Evolutionary conservation across 345 rosid species (phyloP).

Genomic region (Eucalyptus lansdowneana): DNA sequence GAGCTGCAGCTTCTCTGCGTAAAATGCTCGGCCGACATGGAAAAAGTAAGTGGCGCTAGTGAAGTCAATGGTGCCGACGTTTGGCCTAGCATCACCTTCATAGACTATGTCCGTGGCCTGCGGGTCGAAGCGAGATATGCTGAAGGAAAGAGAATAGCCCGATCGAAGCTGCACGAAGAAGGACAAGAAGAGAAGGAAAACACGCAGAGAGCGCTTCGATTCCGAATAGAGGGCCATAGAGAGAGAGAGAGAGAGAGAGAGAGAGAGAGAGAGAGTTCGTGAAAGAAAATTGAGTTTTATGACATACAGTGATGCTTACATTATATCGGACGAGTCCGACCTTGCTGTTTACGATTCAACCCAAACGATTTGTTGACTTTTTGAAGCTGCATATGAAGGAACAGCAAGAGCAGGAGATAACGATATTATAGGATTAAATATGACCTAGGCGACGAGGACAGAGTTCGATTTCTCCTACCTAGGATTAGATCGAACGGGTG

Average conservation of each 20-base stretch:
- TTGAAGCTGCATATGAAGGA: not conserved
- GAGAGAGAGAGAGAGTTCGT: not conserved
- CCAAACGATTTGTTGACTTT: not conserved
- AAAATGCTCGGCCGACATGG: conserved; percentile 9
- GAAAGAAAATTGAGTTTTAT: not conserved
- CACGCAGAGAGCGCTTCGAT: not conserved
- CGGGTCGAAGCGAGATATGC: not conserved
- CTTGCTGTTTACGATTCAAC: not conserved
- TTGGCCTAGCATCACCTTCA: conserved; percentile 8
- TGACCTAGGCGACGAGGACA: not conserved
- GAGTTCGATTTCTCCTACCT: not conserved
- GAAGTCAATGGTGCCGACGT: not conserved
- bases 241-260: not conserved
- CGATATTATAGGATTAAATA: not conserved
- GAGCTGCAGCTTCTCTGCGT: not conserved
- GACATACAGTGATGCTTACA: not conserved
- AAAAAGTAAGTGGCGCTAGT: not conserved
- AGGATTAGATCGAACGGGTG: not conserved
- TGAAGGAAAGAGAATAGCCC: not conserved
- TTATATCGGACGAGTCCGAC: not conserved
- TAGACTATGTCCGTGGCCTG: not conserved
- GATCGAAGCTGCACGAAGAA: not conserved
- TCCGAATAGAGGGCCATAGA: not conserved
- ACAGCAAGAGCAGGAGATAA: not conserved
- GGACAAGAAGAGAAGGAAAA: not conserved